These are phyloP conservation scores for Arthroderma sp. DNA, from an alignment of 2,329 filamentous ascomycete genomes.

Conservation along the genomic window DNA sequence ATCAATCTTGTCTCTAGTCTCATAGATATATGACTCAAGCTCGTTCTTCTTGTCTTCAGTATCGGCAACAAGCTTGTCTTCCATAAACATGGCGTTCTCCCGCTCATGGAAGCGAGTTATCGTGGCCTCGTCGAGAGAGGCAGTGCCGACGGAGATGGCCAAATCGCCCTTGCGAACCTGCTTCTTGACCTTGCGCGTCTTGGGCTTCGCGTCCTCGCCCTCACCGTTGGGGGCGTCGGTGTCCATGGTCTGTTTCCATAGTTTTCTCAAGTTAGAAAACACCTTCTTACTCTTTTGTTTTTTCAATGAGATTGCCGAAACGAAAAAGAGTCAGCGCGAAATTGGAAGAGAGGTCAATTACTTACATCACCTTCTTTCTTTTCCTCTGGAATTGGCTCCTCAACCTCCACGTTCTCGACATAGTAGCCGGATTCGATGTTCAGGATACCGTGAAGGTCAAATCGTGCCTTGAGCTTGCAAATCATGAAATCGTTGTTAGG, in stretches of 20 bases:
- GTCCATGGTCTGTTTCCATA: conserved; percentile 58
- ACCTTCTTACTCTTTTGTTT: conserved; percentile 8
- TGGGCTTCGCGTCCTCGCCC: conserved; percentile 52
- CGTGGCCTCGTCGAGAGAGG: conserved; percentile 56
- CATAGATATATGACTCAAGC: conserved; percentile 94
- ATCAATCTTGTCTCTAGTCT: conserved; percentile 88
- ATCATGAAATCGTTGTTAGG: conserved; percentile 97
- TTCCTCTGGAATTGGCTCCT: conserved; percentile 76
- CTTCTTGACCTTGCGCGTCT: conserved; percentile 97
- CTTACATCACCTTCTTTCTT: conserved; percentile 48
- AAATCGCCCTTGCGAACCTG: conserved; percentile 96
- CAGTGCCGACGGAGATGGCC: conserved; percentile 70
- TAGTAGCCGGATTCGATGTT: conserved; percentile 97
- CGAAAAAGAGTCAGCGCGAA: conserved; percentile 6
- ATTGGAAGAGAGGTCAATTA: conserved; percentile 9
- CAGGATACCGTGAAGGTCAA: conserved; percentile 91
- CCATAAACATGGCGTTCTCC: conserved; percentile 85
- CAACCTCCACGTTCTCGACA: conserved; percentile 93
- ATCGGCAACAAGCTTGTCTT: conserved; percentile 95
- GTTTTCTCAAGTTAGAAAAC: conserved; percentile 16
- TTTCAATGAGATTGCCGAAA: conserved; percentile 3
- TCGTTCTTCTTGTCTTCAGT: conserved; percentile 99
- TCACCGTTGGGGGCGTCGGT: conserved; percentile 54
- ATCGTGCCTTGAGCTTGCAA: conserved; percentile 95
- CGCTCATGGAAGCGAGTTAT: conserved; percentile 63